Evolutionary conservation across 2,329 filamentous ascomycete genomes (phyloP), one percentile per base, ranked within the genome.

Genomic region (Phialophora macrospora): DNA sequence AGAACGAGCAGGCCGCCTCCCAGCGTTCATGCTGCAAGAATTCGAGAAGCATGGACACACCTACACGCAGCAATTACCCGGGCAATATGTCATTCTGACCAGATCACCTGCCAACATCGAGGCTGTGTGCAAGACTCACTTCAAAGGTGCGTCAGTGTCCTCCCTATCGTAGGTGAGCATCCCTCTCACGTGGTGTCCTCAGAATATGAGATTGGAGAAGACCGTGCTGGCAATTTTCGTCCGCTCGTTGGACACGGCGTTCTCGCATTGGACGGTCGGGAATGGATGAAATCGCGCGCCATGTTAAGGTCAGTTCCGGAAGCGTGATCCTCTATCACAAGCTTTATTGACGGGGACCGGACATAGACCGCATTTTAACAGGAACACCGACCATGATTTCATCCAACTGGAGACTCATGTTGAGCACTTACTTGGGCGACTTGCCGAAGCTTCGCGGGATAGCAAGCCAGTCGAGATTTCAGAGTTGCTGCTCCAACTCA

Each of bases 401-500:
- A 26, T 26, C 22, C 58, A 51, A 55, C 30, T 65, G n/a, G 57
- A 65, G 24, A 24, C 17, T 17, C 58, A 52, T n/a, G 80, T 89
- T 17, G 75, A 80, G 48, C 79, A 83, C 24, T 77, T 91, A 62
- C 78, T 90, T 20, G 28, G 46, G 6, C 52, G 57, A 28, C 58
- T 65, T 26, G 78, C 80, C 17, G 81, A 82, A 24, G 81, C 91
- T 7, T 85, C 86, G 0, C 73, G 73, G 0, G 77, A 84, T 63
- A 81, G 87, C 56, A 75, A 78, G 2, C 81, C 80, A 0, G 80
- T 90, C 8, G 84, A 90, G 69, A 77, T 90, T 26, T 84, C 86
- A 70, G 81, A 84, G 6, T 75, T 88, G 7, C 87, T 90, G 72
- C 89, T 89, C 72, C 81, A 83, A 60, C 81, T 90, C 72, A 89